Conservation (phyloP, 495 filamentous ascomycete genomes). For the Melanomma pulvis-pyrius region DNA sequence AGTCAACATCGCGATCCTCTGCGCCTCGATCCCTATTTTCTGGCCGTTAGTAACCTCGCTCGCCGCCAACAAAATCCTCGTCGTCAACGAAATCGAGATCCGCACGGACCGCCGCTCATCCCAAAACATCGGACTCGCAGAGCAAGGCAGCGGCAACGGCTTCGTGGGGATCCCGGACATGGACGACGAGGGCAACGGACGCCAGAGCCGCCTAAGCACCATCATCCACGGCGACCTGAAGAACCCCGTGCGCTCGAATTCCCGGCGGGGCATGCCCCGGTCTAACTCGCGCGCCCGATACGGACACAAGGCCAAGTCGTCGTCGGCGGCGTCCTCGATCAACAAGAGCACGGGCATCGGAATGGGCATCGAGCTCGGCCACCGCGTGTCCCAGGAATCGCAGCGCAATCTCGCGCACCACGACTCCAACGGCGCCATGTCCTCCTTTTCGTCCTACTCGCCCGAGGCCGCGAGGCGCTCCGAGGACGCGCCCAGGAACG, state of each 20-base stretch:
- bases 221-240: background rate
- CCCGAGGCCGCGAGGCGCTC: background rate
- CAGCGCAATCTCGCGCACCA: conserved; percentile 16
- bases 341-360: background rate
- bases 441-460: background rate
- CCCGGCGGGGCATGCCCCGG: background rate
- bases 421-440: background rate
- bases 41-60: conserved; percentile 30
- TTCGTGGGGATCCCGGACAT: conserved; percentile 8
- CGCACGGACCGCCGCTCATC: conserved; percentile 18
- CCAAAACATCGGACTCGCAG: background rate
- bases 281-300: background rate
- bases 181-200: conserved; percentile 3
- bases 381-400: conserved; percentile 16
- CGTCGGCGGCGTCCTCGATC: background rate
- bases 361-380: conserved; percentile 18
- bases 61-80: conserved; percentile 35
- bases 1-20: conserved; percentile 35
- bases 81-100: conserved; percentile 38
- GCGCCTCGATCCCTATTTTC: conserved; percentile 36
- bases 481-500: background rate
- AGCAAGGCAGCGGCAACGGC: background rate
- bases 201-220: conserved; percentile 14
- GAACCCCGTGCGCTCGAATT: background rate
- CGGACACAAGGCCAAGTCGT: background rate